Base-by-base conservation (phyloP, 2,329 filamentous ascomycete genomes). In the Colletotrichum cuscutae region DNA sequence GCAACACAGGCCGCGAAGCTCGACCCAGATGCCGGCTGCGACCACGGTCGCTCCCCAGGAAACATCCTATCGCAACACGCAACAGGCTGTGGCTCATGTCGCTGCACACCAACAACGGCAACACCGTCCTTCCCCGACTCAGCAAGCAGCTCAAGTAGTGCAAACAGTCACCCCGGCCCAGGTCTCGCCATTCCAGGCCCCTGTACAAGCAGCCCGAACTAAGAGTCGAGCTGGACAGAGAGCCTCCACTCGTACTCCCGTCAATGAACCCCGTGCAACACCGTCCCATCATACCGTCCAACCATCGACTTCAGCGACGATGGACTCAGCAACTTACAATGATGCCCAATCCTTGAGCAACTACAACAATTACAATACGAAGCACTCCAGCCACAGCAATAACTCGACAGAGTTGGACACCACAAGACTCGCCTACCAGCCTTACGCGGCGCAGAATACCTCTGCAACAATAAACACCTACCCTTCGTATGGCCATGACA, bases 151-250 rank as follows among this genome's bases (percentile, higher is more conserved):
- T 15, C 46, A 63, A 77, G 74, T 80, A 75, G 74, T 82, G 78
- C 61, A 68, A 37, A 24, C 72, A 12, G 57, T 56, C 5, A 74
- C 80, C 0, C 77, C 78, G 2, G 76, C 77, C 9, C 80, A 79
- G 49, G 76, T 76, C 35, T 83, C 82, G 19, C 79, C 80, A 0
- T 79, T 80, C 35, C 79, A 81, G 71, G 73, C 77, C 4, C 56
- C 74, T 1, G 69, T 42, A 65, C 75, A 67, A 57, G 75, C 46
- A 71, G 74, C 28, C 71, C 80, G 64, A 77, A 78, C 79, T 12
- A 78, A 78, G 69, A 84, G 84, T 13, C 77, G 80, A 64, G 81
- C 82, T 57, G 77, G 79, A 2, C 81, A 82, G n/a, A 79, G 80
- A 54, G 71, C 78, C 1, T 80, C 82, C 65, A 79, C 74, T 5